Conservation (phyloP, 1,284 basidiomycete species). For the Sutorius eximius region DNA sequence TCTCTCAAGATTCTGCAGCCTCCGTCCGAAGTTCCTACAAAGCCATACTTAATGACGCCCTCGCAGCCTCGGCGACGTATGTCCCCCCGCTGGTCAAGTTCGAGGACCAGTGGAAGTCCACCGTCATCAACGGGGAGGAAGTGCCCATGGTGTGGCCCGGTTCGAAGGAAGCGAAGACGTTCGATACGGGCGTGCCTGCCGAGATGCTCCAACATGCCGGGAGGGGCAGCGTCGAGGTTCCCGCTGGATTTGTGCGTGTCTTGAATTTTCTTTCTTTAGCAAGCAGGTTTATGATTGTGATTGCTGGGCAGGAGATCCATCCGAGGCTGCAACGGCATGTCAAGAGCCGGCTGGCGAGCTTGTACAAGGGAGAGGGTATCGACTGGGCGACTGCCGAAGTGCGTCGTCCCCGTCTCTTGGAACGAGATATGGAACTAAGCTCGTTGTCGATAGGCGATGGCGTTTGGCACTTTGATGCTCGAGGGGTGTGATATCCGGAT, state of each 20-base stretch:
- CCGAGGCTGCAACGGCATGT: conserved; percentile 78
- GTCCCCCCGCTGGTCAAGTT: conserved; percentile 55
- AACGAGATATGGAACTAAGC: neutral
- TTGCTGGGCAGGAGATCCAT: conserved; percentile 64
- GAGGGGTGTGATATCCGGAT: conserved; percentile 82
- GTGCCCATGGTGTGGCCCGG: conserved; percentile 70
- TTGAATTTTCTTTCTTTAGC: too few species aligned
- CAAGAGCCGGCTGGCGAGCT: conserved; percentile 68
- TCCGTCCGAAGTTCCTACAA: conserved; percentile 58
- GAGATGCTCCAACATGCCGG: conserved; percentile 59
- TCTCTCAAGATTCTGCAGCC: conserved; percentile 51
- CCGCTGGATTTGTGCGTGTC: conserved; percentile 70
- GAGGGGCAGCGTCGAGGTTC: conserved; percentile 67
- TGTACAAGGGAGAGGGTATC: conserved; percentile 70
- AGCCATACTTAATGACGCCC: conserved; percentile 57
- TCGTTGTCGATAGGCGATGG: conserved; percentile 58
- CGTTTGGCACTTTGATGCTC: conserved; percentile 80
- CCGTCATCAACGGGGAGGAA: conserved; percentile 12
- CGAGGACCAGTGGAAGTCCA: conserved; percentile 58
- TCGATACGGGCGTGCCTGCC: conserved; percentile 67
- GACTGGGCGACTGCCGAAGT: conserved; percentile 91
- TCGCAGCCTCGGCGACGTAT: conserved; percentile 51
- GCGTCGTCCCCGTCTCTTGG: conserved; percentile 4
- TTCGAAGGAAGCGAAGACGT: conserved; percentile 51
- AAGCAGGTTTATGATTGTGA: neutral